phyloP scores from a whole-genome alignment of 2,329 filamentous ascomycete genomes.

The Apiospora arundinis region DNA sequence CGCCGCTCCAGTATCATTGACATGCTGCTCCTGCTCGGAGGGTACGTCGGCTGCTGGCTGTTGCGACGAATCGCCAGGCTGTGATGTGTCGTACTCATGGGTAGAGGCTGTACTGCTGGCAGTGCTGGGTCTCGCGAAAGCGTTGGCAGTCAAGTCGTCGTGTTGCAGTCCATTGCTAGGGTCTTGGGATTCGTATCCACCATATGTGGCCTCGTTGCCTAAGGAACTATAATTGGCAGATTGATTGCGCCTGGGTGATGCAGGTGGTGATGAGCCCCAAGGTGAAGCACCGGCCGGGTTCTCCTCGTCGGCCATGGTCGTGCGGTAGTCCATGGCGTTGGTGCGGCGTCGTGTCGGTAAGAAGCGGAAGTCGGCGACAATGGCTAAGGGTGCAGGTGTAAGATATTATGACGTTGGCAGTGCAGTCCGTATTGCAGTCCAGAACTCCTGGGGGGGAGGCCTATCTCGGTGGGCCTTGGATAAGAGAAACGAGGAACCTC shows the following conservation, averaged over 20 bases:
- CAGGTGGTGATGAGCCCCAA: slow-evolving; percentile 61
- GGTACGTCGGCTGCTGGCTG: slow-evolving; percentile 33
- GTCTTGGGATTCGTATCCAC: slow-evolving; percentile 49
- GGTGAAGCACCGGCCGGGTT: slow-evolving; percentile 59
- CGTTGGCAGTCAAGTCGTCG: slow-evolving; percentile 43
- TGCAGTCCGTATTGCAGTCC: slow-evolving; percentile 1
- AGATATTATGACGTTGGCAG: slow-evolving; percentile 24
- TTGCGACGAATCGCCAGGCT: slow-evolving; percentile 39
- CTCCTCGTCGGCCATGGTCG: slow-evolving; percentile 61
- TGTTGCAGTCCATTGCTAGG: slow-evolving; percentile 51
- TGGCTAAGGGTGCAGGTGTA: slow-evolving; percentile 15
- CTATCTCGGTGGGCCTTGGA: slow-evolving; percentile 8
- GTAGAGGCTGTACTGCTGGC: slow-evolving; percentile 53
- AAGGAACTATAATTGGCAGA: slow-evolving; percentile 48
- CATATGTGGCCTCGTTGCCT: slow-evolving; percentile 48
- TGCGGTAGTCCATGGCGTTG: slow-evolving; percentile 62
- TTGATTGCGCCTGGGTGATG: slow-evolving; percentile 55
- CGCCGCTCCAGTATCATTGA: neutral
- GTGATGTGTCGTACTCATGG: slow-evolving; percentile 45
- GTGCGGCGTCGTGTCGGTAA: slow-evolving; percentile 1
- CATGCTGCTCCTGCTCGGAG: slow-evolving; percentile 26
- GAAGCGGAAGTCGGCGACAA: slow-evolving; percentile 22
- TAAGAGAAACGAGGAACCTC: slow-evolving; percentile 10
- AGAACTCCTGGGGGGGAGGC: neutral
- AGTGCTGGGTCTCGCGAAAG: slow-evolving; percentile 53